phyloP scores from a whole-genome alignment of 768 basidiomycete genomes.

The Fistulinella prunicolor region DNA sequence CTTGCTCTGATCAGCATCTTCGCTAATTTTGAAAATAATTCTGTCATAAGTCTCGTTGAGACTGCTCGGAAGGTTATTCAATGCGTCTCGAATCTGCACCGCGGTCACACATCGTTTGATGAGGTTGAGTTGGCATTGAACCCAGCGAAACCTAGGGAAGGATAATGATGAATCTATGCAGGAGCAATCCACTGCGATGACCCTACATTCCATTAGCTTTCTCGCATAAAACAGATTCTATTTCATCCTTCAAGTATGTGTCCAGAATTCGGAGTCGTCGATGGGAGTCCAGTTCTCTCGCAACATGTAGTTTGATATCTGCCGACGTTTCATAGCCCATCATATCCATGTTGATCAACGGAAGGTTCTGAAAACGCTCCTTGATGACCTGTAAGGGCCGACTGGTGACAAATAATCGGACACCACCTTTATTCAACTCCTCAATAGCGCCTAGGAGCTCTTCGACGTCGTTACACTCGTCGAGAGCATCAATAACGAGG shows the following conservation, averaged over 20 bases:
- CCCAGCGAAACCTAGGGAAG: constrained; percentile 14
- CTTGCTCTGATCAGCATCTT: background rate
- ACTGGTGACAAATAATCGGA: constrained; percentile 12
- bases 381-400: constrained; percentile 9
- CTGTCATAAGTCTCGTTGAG: constrained; percentile 8
- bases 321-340: background rate
- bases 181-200: background rate
- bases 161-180: background rate
- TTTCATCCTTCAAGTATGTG: constrained; percentile 2
- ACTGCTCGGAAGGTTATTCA: constrained; percentile 3
- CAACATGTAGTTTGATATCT: constrained; percentile 8
- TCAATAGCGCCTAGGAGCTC: background rate
- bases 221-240: background rate
- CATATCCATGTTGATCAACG: constrained; percentile 3
- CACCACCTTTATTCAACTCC: background rate
- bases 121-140: constrained; percentile 12
- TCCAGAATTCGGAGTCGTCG: constrained; percentile 1
- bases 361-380: background rate
- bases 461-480: constrained; percentile 15
- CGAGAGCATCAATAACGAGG: constrained; percentile 13
- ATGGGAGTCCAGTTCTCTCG: constrained; percentile 5
- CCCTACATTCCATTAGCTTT: constrained; percentile 13
- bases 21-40: constrained; percentile 3
- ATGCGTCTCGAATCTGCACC: background rate
- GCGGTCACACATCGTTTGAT: constrained; percentile 8